phyloP scores from a whole-genome alignment of 2,329 filamentous ascomycete species.

The Cladophialophora immunda region DNA sequence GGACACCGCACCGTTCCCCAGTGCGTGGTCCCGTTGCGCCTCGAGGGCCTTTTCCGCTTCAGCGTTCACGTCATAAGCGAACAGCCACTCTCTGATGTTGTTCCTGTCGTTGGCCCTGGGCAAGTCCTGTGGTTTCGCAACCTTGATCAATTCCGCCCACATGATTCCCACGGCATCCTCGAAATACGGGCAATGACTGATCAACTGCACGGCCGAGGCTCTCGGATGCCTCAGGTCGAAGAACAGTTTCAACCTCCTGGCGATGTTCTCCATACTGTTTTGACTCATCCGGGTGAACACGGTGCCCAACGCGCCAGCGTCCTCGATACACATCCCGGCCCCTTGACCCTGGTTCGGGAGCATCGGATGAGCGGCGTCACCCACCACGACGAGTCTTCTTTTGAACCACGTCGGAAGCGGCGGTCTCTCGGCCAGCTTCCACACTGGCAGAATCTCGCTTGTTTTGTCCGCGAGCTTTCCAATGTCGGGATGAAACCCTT shows the following conservation, averaged over 20 bases:
- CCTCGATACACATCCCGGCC: conserved; percentile 11
- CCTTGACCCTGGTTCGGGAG: conserved; percentile 7
- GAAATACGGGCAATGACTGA: background rate
- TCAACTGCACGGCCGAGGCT: background rate
- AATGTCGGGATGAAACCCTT: conserved; percentile 5
- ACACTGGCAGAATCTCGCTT: background rate
- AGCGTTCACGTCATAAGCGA: background rate
- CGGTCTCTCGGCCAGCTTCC: conserved; percentile 6
- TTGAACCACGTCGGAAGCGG: conserved; percentile 10
- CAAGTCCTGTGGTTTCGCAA: background rate
- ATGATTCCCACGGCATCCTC: background rate
- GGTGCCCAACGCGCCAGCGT: background rate
- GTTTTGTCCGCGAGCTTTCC: background rate
- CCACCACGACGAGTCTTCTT: conserved; percentile 1
- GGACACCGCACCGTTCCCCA: background rate
- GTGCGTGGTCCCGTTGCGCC: background rate
- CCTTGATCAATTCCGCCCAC: background rate
- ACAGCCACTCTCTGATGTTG: background rate
- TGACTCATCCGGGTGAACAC: background rate
- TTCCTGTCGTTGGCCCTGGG: background rate
- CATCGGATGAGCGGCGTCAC: conserved; percentile 10
- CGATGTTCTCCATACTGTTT: background rate
- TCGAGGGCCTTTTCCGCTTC: background rate
- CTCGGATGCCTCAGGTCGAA: background rate
- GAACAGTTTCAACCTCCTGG: background rate